These are phyloP conservation scores for Penicillium canescens DNA, from an alignment of 495 filamentous ascomycete species.

Conservation along the genomic window DNA sequence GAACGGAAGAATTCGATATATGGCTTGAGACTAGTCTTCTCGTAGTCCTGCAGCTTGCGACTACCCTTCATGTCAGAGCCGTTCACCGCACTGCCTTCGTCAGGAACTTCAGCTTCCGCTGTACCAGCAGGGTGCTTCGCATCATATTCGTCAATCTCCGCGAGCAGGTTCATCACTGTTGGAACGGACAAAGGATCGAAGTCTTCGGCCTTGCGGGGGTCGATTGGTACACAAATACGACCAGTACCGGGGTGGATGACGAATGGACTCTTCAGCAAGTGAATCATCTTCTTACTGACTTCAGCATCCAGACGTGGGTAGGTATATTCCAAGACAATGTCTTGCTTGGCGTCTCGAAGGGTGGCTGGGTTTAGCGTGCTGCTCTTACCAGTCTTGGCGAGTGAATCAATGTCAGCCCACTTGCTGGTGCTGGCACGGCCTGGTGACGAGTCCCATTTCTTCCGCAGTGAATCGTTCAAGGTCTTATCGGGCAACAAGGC, in stretches of 20 bases:
- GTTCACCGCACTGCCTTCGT: constrained; percentile 41
- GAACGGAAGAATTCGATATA: constrained; percentile 87
- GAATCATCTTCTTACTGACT: constrained; percentile 95
- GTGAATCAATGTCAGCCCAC: constrained; percentile 88
- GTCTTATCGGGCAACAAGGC: constrained; percentile 73
- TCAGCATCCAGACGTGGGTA: constrained; percentile 97
- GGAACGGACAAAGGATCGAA: constrained; percentile 90
- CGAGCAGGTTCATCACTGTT: constrained; percentile 75
- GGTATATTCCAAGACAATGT: constrained; percentile 93
- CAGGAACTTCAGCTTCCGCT: constrained; percentile 31
- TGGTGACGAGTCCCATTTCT: constrained; percentile 87
- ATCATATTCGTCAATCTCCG: constrained; percentile 80
- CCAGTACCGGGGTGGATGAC: constrained; percentile 95
- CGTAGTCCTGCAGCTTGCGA: constrained; percentile 76
- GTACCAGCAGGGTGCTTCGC: constrained; percentile 33
- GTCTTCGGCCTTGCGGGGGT: constrained; percentile 62
- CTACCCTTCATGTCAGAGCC: constrained; percentile 35
- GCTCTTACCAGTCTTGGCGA: constrained; percentile 72
- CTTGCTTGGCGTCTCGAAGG: constrained; percentile 86
- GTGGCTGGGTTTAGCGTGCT: constrained; percentile 62
- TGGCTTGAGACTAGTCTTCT: constrained; percentile 92
- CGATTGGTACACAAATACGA: constrained; percentile 92
- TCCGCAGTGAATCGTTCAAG: constrained; percentile 72
- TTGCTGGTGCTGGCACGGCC: constrained; percentile 72
- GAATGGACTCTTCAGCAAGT: constrained; percentile 94